Evolutionary conservation across 1,284 basidiomycete species (phyloP), one percentile per base, ranked within the genome.

Genomic region (Mycosarcoma mackinlayi): DNA sequence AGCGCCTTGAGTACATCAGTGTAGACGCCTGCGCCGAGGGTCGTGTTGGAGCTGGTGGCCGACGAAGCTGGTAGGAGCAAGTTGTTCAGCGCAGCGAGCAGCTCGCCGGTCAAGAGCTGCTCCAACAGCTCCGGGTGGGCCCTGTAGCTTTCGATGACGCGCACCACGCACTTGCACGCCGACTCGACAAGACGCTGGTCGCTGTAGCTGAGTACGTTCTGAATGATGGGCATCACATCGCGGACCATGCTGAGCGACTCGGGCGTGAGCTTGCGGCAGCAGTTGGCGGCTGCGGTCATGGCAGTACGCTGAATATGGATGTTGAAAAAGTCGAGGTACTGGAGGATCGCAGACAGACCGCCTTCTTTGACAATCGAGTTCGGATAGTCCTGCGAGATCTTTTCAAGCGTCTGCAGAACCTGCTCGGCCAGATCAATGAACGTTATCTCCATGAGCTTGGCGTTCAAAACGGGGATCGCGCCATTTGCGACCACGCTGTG

Each of bases 351-450:
- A 18, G 69, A 68, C 33, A 82, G 60, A 37, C 79, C 80, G 30
- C 77, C 77, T 35, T 79, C 77, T 31, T 73, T 76, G 54, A 81
- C 77, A n/a, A 82, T 80, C 34, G 73, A 72, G 28, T 61, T 49
- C 7, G 80, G 76, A 39, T 75, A 75, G 33, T 78, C 75, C 28
- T 63, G 57, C 30, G 79, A 75, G 57, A 82, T 69, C 73, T 80
- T 80, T 28, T 81, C 80, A 24, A 82, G 73, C 31, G 79, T 81
- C 65, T 80, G 75, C 7, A 82, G 64, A n/a, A 79, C 78, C 67
- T 83, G 80, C 47, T 83, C 81, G 30, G 81, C 81, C 6, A 83
- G 61, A 40, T 83, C 81, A 47, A 83, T 81, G 57, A 81, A 81
- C 13, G 76, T 73, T 47, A 83, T 81, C 54, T 81, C 77, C 51